Base-by-base conservation (phyloP, 2,329 filamentous ascomycete genomes). In the Aspergillus sp. region DNA sequence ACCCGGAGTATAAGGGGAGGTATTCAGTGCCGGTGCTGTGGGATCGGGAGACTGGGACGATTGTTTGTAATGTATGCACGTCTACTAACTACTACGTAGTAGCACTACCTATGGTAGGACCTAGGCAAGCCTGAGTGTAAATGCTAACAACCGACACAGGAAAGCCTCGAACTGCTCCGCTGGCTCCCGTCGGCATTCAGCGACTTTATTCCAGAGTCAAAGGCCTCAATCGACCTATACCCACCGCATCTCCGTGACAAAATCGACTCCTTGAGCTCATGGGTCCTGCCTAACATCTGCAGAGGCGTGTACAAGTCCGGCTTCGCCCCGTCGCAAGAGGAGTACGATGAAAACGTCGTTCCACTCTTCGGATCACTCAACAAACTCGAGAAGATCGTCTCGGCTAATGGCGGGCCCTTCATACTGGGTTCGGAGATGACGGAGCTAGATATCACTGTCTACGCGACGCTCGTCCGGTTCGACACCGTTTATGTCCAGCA, bases 401-500 rank as follows among this genome's bases (percentile, higher is more conserved):
- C 74, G 2, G 56, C 68, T 2, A 78, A 81, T 56, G 76, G 75
- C 3, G 82, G 84, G 0, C 84, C 85, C 0, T 87, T 80, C 61
- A 71, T 87, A 3, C 74, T 88, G 0, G 85, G 85, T 2, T 65
- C 70, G 1, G 65, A 76, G 14, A 64, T 88, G 58, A 87, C 85
- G 0, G 85, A 88, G 68, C 70, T 87, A 11, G 86, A 88, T 64
- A 65, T 88, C 19, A 73, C 82, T 11, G 76, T 81, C 0, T 88
- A 84, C 63, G 77, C 80, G 3, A 87, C 84, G 0, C 62, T 86
- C 14, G 75, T 87, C n/a, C 76, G 85, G 3, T 82, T 88, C 64
- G 85, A 88, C 61, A 73, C 78, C 3, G 80, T 85, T 3, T 88
- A 88, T 66, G 83, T 85, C 12, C 84, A 87, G 74, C 85, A 87